phyloP scores from a whole-genome alignment of 1,139 yeast genomes.

The Blastobotrys serpentis region DNA sequence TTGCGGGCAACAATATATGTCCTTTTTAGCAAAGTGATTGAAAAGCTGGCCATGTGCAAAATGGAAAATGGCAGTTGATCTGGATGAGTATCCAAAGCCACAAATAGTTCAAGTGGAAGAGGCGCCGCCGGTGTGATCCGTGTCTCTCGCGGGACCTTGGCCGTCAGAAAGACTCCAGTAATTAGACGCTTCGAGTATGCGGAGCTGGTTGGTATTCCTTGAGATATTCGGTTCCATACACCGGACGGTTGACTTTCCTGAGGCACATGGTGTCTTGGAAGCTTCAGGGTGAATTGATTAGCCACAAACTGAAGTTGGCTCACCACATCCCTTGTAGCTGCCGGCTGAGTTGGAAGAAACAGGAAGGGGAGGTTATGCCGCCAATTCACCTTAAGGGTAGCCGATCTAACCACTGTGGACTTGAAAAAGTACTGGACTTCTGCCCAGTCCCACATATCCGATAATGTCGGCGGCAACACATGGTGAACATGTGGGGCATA shows the following conservation, averaged over 20 bases:
- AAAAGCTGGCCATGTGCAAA: conserved; percentile 26
- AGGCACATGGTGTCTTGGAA: conserved; percentile 1
- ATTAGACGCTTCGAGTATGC: conserved; percentile 13
- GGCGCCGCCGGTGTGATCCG: conserved; percentile 25
- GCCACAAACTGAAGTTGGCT: conserved; percentile 31
- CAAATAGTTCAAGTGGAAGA: conserved; percentile 30
- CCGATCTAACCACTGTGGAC: conserved; percentile 57
- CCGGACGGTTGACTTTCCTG: not conserved
- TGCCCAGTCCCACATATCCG: conserved; percentile 49
- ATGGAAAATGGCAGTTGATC: conserved; percentile 14
- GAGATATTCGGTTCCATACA: conserved; percentile 11
- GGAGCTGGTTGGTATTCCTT: not conserved
- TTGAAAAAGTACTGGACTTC: conserved; percentile 53
- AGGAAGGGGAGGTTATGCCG: conserved; percentile 52
- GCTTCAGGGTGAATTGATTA: conserved; percentile 27
- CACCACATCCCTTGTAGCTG: conserved; percentile 31
- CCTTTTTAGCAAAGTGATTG: conserved; percentile 28
- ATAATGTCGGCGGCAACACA: conserved; percentile 58
- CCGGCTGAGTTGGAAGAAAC: conserved; percentile 54
- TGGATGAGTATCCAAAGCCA: conserved; percentile 26
- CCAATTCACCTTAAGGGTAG: conserved; percentile 51
- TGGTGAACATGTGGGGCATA: conserved; percentile 43
- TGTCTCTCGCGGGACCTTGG: conserved; percentile 27
- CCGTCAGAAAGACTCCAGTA: conserved; percentile 30
- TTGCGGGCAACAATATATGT: conserved; percentile 33